Conservation (phyloP, 768 basidiomycete species). For the Lactifluus volemus region DNA sequence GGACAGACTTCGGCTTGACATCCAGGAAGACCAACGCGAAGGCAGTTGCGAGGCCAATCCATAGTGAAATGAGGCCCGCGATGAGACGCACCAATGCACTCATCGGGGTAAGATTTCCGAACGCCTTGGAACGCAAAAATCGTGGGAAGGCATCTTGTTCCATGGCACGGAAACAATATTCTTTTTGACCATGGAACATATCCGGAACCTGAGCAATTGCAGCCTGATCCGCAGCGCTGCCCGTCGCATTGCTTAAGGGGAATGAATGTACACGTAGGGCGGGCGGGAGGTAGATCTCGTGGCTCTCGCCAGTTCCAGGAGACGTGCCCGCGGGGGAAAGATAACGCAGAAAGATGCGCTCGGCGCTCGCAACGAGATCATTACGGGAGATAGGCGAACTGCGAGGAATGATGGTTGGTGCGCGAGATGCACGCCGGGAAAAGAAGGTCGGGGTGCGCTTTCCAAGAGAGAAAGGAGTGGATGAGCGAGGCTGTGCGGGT, state of each 20-base stretch:
- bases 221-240: constrained; percentile 54
- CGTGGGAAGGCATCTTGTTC: constrained; percentile 92
- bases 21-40: constrained; percentile 94
- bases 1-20: constrained; percentile 81
- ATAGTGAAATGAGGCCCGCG: constrained; percentile 74
- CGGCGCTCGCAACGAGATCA: constrained; percentile 88
- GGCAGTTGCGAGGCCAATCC: constrained; percentile 88
- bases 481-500: constrained; percentile 44
- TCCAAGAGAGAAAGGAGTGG: constrained; percentile 72
- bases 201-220: constrained; percentile 89
- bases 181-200: constrained; percentile 95
- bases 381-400: constrained; percentile 82
- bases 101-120: constrained; percentile 91
- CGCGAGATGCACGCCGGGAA: constrained; percentile 71
- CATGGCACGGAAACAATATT: constrained; percentile 94
- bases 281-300: constrained; percentile 96
- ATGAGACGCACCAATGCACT: constrained; percentile 82
- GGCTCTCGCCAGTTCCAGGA: constrained; percentile 77
- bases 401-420: constrained; percentile 91
- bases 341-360: constrained; percentile 93
- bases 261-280: constrained; percentile 87
- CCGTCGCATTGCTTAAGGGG: constrained; percentile 74
- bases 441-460: constrained; percentile 72
- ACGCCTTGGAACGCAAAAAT: constrained; percentile 95
- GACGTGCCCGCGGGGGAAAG: constrained; percentile 74